Evolutionary conservation across 2,329 filamentous ascomycete species (phyloP).

Genomic region (Penicillium sp.): DNA sequence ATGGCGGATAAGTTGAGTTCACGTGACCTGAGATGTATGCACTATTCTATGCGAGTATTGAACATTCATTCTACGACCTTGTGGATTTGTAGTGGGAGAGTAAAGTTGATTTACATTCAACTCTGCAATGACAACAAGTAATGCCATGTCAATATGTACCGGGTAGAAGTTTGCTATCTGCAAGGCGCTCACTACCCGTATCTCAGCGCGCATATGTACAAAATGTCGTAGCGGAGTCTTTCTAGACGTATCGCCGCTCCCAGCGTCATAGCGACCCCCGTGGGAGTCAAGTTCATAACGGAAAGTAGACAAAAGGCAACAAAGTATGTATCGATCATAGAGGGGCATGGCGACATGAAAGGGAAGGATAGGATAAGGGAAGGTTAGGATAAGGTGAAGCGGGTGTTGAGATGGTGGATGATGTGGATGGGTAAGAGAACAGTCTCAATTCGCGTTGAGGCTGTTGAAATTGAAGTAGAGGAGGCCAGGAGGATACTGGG

Average conservation of each 20-base stretch:
- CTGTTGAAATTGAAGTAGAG: not conserved
- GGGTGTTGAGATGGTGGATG: not conserved
- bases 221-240: constrained; percentile 14
- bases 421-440: not conserved
- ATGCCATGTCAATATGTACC: constrained; percentile 14
- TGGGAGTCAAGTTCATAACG: constrained; percentile 3
- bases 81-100: not conserved
- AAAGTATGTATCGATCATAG: constrained; percentile 27
- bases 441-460: not conserved
- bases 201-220: constrained; percentile 7
- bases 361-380: constrained; percentile 2
- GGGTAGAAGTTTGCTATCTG: constrained; percentile 6
- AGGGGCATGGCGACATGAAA: constrained; percentile 27
- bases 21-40: constrained; percentile 4
- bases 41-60: too few relatives aligned
- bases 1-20: not conserved
- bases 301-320: constrained; percentile 10
- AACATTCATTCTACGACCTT: not conserved
- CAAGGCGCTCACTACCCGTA: constrained; percentile 4
- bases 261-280: constrained; percentile 16
- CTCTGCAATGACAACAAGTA: not conserved
- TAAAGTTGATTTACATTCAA: too few relatives aligned
- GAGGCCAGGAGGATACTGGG: not conserved
- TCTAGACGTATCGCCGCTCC: constrained; percentile 12
- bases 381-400: too few relatives aligned